A percentile compares a stretch with the other conserved stretches of the same genome.
phyloP scores from a whole-genome alignment of 2,329 filamentous ascomycete species.

The Paracoccidioides lutzii region DNA sequence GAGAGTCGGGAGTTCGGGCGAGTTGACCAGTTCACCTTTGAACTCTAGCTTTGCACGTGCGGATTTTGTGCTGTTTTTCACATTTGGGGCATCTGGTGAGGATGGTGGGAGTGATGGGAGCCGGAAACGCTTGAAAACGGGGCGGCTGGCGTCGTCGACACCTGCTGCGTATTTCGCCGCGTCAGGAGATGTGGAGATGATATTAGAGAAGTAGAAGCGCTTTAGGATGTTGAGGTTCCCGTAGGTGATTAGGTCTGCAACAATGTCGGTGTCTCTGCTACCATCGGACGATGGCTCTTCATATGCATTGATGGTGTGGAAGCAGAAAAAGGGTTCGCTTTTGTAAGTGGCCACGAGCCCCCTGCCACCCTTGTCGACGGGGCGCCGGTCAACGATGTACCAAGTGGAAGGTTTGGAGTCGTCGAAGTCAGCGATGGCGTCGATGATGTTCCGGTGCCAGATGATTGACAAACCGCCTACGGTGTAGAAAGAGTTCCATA shows the following conservation, averaged over 20 bases:
- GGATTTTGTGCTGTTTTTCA: not conserved
- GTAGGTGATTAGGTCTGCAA: constrained; percentile 54
- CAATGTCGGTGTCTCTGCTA: constrained; percentile 38
- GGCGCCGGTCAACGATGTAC: constrained; percentile 58
- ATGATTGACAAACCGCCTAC: constrained; percentile 47
- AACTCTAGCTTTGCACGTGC: constrained; percentile 17
- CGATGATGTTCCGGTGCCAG: constrained; percentile 54
- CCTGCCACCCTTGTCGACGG: constrained; percentile 31
- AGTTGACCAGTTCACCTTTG: constrained; percentile 12
- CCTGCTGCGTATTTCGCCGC: constrained; percentile 34
- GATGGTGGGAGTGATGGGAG: constrained; percentile 21
- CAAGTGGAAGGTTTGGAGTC: constrained; percentile 46
- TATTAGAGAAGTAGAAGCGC: constrained; percentile 55
- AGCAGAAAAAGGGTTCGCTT: constrained; percentile 59
- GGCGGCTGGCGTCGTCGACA: constrained; percentile 16
- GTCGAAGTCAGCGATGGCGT: constrained; percentile 54
- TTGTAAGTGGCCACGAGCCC: constrained; percentile 59
- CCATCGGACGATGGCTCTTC: constrained; percentile 41
- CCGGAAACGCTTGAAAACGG: constrained; percentile 25
- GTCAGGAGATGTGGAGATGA: constrained; percentile 44
- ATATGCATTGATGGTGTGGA: constrained; percentile 68
- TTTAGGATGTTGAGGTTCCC: constrained; percentile 52
- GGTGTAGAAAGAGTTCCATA: constrained; percentile 53
- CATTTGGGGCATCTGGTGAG: not conserved
- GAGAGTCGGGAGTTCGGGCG: constrained; percentile 39